These are phyloP conservation scores for Austroboletus novae-zelandiae DNA, from an alignment of 1,284 basidiomycete genomes.

Conservation along the genomic window DNA sequence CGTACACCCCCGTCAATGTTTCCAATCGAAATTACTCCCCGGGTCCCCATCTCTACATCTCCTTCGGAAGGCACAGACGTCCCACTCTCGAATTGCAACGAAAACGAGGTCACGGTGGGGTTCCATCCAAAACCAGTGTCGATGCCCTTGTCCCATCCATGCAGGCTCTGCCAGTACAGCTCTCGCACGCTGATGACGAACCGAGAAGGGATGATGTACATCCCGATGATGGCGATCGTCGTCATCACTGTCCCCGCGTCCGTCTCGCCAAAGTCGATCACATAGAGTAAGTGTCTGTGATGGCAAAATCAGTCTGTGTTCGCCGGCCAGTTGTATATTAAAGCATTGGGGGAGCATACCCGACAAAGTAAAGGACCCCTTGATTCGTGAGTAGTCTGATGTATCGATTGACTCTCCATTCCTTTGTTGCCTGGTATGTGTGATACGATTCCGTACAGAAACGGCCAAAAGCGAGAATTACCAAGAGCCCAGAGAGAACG, in stretches of 20 bases:
- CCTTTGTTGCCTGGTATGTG: conserved; percentile 9
- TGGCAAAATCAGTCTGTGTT: no score
- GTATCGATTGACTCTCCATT: conserved; percentile 18
- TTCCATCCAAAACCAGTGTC: conserved; percentile 19
- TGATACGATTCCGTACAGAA: conserved; percentile 10
- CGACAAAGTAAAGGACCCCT: conserved; percentile 14
- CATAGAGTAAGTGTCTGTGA: conserved; percentile 17
- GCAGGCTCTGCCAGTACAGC: conserved; percentile 3
- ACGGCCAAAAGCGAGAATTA: conserved; percentile 10
- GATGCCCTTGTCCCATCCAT: background rate
- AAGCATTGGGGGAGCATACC: conserved; percentile 10
- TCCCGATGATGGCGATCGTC: background rate
- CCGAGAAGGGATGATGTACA: conserved; percentile 19
- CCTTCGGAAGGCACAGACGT: background rate
- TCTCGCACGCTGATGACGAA: conserved; percentile 20
- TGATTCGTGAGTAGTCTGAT: conserved; percentile 15
- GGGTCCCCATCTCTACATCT: conserved; percentile 13
- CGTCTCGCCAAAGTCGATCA: conserved; percentile 5
- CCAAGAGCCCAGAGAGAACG: conserved; percentile 17
- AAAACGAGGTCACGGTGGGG: background rate
- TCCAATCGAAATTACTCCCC: no score
- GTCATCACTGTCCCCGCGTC: background rate
- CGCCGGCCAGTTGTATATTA: background rate
- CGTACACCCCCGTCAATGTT: no score
- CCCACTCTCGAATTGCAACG: background rate